phyloP scores from a whole-genome alignment of 257 asterid genomes.

The Scutellaria minor region DNA sequence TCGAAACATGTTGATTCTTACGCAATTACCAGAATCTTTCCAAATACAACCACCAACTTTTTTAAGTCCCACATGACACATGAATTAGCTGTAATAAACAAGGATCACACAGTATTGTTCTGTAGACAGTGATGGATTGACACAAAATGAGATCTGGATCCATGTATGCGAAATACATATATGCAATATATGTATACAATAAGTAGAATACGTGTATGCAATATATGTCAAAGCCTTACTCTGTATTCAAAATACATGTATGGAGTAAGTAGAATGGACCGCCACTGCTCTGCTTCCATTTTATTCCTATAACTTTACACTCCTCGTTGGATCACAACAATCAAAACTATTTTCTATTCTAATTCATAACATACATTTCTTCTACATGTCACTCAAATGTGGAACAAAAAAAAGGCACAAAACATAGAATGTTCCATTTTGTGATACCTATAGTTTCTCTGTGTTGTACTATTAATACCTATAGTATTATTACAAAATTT shows the following conservation, averaged over 20 bases:
- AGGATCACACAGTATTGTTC: not conserved
- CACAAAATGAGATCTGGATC: not conserved
- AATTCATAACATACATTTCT: not conserved
- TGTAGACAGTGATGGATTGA: constrained; percentile 14
- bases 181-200: too few relatives aligned
- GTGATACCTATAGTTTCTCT: not conserved
- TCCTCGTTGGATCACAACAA: not conserved
- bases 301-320: constrained; percentile 2
- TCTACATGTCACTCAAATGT: not conserved
- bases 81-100: not conserved
- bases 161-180: too few relatives aligned
- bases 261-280: not conserved
- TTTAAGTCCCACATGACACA: not conserved
- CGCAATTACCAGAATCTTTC: not conserved
- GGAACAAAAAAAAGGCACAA: constrained; percentile 5
- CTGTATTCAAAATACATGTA: too few relatives aligned
- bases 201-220: too few relatives aligned
- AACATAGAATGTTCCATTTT: not conserved
- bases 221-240: constrained; percentile 14
- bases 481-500: not conserved
- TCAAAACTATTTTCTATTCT: not conserved
- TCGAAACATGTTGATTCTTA: not conserved
- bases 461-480: not conserved
- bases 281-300: not conserved
- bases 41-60: not conserved